Evolutionary conservation across 106 monocot genomes (phyloP).

Genomic region (Acorus gramineus): DNA sequence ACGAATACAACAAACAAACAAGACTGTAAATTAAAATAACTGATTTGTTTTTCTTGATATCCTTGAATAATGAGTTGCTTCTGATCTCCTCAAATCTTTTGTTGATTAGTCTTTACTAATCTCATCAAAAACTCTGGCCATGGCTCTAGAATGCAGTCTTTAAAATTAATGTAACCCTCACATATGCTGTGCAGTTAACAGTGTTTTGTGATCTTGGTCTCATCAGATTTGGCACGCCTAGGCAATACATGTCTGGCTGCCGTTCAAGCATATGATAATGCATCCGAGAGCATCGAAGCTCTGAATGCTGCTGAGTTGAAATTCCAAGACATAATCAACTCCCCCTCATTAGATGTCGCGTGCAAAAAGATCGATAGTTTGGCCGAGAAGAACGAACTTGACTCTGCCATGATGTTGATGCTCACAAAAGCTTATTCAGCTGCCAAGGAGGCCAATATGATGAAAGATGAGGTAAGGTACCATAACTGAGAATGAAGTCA

Average conservation of each 20-base stretch:
- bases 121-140: too few species aligned
- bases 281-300: constrained; percentile 71
- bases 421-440: constrained; percentile 89
- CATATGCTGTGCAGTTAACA: not conserved
- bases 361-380: constrained; percentile 88
- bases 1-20: too few species aligned
- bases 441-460: constrained; percentile 82
- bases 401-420: constrained; percentile 84
- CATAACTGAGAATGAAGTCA: not conserved
- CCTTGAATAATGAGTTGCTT: too few species aligned
- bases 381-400: constrained; percentile 84
- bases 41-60: too few species aligned
- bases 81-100: too few species aligned
- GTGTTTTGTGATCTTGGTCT: constrained; percentile 7
- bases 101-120: too few species aligned
- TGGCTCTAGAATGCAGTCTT: too few species aligned
- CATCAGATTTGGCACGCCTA: constrained; percentile 51
- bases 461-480: constrained; percentile 74
- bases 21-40: too few species aligned
- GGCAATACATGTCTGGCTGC: constrained; percentile 80
- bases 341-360: constrained; percentile 62
- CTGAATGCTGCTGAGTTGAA: constrained; percentile 82
- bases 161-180: too few species aligned
- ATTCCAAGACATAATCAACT: constrained; percentile 78
- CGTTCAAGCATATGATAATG: constrained; percentile 76